A percentile compares a stretch with the other conserved stretches of the same genome.
phyloP scores from a whole-genome alignment of 2,329 filamentous ascomycete species.

The Alternaria solani region DNA sequence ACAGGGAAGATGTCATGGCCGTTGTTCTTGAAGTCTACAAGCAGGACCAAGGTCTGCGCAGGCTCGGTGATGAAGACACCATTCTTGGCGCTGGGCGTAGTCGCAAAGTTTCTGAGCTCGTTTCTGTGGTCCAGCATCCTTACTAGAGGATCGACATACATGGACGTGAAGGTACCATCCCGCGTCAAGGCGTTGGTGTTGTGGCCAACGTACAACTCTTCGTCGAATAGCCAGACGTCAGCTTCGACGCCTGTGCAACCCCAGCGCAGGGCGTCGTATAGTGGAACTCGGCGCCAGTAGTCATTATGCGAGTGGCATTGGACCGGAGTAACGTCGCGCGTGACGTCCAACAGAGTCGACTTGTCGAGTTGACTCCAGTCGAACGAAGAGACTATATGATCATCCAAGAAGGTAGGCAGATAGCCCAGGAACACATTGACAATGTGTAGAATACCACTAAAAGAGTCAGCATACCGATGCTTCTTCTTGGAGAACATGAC shows the following conservation, averaged over 20 bases:
- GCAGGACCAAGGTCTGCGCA: constrained; percentile 58
- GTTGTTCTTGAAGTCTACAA: constrained; percentile 61
- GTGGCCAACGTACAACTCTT: constrained; percentile 66
- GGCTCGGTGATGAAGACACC: constrained; percentile 63
- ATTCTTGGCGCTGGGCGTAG: constrained; percentile 42
- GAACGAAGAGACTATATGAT: constrained; percentile 43
- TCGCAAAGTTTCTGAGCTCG: constrained; percentile 44
- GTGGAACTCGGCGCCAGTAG: constrained; percentile 64
- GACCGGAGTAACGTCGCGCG: constrained; percentile 59
- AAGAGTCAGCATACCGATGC: constrained; percentile 21
- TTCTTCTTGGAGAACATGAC: constrained; percentile 2
- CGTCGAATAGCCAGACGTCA: constrained; percentile 63
- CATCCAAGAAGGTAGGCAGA: constrained; percentile 49
- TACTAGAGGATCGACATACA: constrained; percentile 63
- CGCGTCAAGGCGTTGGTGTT: constrained; percentile 56
- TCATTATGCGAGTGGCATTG: constrained; percentile 67
- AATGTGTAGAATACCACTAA: constrained; percentile 54
- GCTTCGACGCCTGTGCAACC: constrained; percentile 66
- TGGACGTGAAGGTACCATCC: constrained; percentile 57
- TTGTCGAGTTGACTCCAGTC: constrained; percentile 55
- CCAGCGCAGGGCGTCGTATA: constrained; percentile 63
- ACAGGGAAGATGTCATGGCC: constrained; percentile 49
- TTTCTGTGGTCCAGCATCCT: constrained; percentile 61
- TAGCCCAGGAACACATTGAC: constrained; percentile 51
- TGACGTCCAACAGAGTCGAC: constrained; percentile 57